phyloP scores from a whole-genome alignment of 2,329 filamentous ascomycete species.

The Paecilomyces dactylethromorphus region DNA sequence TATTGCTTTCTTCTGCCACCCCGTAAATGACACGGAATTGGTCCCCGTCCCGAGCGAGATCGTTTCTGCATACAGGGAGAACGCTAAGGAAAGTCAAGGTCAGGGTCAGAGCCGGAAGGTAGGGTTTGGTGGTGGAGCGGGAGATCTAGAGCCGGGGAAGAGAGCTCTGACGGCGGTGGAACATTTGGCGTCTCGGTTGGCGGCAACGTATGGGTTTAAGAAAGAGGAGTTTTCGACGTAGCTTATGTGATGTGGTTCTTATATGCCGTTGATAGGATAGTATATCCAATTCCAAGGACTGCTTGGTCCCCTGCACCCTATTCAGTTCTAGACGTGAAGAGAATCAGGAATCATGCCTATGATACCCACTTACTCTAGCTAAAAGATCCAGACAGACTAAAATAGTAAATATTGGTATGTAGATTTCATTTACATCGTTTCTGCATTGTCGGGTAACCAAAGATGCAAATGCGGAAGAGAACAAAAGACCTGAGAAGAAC shows the following conservation, averaged over 20 bases:
- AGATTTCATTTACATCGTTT: background rate
- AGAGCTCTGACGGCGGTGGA: slow-evolving; percentile 50
- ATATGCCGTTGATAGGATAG: slow-evolving; percentile 1
- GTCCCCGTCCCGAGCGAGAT: slow-evolving; percentile 49
- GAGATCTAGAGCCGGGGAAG: slow-evolving; percentile 21
- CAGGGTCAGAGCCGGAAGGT: slow-evolving; percentile 26
- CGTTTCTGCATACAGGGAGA: slow-evolving; percentile 36
- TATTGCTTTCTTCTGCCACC: slow-evolving; percentile 59
- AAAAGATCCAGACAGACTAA: background rate
- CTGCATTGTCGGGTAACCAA: background rate
- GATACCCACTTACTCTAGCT: too few species aligned
- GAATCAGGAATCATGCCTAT: too few species aligned
- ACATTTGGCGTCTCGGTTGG: slow-evolving; percentile 52
- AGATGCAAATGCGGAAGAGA: background rate
- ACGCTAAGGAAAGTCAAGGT: slow-evolving; percentile 7
- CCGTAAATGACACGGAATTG: slow-evolving; percentile 48
- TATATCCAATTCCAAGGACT: background rate
- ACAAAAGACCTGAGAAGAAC: background rate
- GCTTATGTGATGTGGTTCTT: background rate
- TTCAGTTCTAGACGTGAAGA: background rate
- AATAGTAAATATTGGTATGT: background rate
- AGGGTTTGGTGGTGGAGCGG: slow-evolving; percentile 36
- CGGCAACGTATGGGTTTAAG: slow-evolving; percentile 50
- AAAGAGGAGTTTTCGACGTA: slow-evolving; percentile 9
- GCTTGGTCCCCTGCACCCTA: background rate